phyloP scores from a whole-genome alignment of 805 yeast species.

The Komagataella phaffii region DNA sequence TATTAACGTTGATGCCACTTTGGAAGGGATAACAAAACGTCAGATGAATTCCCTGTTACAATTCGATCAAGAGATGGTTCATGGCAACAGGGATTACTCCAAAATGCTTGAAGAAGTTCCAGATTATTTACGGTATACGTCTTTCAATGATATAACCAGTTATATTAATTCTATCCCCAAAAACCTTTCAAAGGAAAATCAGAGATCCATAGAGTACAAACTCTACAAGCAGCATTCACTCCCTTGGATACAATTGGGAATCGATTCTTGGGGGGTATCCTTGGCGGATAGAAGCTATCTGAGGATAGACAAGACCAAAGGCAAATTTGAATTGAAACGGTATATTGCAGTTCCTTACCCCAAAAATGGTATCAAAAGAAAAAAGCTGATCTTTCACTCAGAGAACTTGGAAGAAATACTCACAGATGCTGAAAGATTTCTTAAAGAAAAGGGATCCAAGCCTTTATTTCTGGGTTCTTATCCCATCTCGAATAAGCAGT shows the following conservation, averaged over 20 bases:
- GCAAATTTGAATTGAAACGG: background rate
- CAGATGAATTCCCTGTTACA: background rate
- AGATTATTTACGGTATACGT: background rate
- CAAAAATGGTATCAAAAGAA: background rate
- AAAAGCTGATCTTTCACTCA: background rate
- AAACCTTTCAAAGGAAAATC: background rate
- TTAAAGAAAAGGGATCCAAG: slow-evolving; percentile 4
- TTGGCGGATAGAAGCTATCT: slow-evolving; percentile 7
- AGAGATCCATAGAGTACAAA: slow-evolving; percentile 3
- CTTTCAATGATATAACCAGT: background rate
- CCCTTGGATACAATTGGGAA: slow-evolving; percentile 9
- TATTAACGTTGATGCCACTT: slow-evolving; percentile 11
- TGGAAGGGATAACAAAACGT: slow-evolving; percentile 7
- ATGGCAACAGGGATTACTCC: background rate
- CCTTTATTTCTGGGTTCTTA: slow-evolving; percentile 2
- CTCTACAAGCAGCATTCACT: slow-evolving; percentile 1
- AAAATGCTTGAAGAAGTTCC: background rate
- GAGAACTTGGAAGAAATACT: slow-evolving; percentile 9
- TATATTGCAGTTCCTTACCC: background rate
- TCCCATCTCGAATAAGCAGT: slow-evolving; percentile 12
- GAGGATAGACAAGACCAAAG: slow-evolving; percentile 6
- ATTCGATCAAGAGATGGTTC: background rate
- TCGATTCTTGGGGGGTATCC: slow-evolving; percentile 11
- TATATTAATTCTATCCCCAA: background rate
- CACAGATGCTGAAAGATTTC: slow-evolving; percentile 6